A percentile compares a stretch with the other conserved stretches of the same genome.
phyloP scores from a whole-genome alignment of 495 filamentous ascomycete genomes.

The Bathelium albidoporum region DNA sequence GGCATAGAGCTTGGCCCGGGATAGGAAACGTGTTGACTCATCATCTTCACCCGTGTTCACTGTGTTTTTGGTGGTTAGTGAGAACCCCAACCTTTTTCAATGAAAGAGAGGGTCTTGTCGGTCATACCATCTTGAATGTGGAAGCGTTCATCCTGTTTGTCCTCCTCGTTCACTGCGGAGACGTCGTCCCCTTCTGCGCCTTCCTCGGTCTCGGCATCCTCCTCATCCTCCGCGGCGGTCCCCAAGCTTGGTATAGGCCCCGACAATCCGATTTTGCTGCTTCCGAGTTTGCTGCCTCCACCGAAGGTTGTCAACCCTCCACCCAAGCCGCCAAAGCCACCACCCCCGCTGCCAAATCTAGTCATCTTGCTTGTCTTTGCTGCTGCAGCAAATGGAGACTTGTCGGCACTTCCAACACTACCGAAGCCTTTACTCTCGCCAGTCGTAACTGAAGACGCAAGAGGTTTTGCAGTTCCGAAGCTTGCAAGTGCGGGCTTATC shows the following conservation, averaged over 20 bases:
- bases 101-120: no score
- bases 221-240: slow-evolving; percentile 38
- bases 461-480: neutral
- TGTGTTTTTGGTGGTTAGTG: slow-evolving; percentile 20
- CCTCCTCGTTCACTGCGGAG: slow-evolving; percentile 36
- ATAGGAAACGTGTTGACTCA: slow-evolving; percentile 50
- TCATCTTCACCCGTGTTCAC: slow-evolving; percentile 70
- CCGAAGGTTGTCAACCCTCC: slow-evolving; percentile 52
- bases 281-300: slow-evolving; percentile 43
- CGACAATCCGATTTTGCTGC: slow-evolving; percentile 41
- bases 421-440: neutral
- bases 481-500: slow-evolving; percentile 14
- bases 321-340: slow-evolving; percentile 35
- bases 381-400: slow-evolving; percentile 4
- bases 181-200: slow-evolving; percentile 41
- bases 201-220: slow-evolving; percentile 39
- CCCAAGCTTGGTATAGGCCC: slow-evolving; percentile 63
- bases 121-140: slow-evolving; percentile 56
- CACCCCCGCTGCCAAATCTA: slow-evolving; percentile 44
- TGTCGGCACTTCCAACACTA: neutral
- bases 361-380: slow-evolving; percentile 11
- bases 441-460: neutral
- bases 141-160: slow-evolving; percentile 56
- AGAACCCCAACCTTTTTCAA: no score
- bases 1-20: slow-evolving; percentile 66